Percentiles rank a stretch among this genome's conserved stretches.
Conservation (phyloP, 306 rosid genomes). For the Quercus dentata region DNA sequence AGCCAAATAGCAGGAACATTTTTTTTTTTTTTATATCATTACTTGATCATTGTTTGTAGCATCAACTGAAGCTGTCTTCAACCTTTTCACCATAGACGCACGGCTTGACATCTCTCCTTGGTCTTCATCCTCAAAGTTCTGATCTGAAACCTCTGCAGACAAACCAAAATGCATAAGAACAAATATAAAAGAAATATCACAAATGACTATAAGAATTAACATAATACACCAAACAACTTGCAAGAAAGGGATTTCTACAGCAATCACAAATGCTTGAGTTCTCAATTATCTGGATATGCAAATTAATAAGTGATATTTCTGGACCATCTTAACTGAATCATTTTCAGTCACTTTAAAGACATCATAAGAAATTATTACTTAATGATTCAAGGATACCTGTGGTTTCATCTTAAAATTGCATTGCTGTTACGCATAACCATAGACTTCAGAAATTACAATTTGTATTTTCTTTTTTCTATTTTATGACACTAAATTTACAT, state of each 20-base stretch:
- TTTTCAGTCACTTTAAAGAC: neutral
- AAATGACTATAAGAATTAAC: neutral
- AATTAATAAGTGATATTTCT: neutral
- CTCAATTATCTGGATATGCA: neutral
- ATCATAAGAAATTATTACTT: neutral
- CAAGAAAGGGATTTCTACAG: neutral
- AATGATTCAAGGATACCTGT: neutral
- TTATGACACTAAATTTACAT: neutral
- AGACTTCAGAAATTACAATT: neutral
- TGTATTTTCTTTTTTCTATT: neutral
- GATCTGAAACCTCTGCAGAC: conserved; percentile 63
- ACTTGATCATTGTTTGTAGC: conserved; percentile 49
- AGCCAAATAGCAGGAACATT: neutral
- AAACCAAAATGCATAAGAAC: conserved; percentile 11
- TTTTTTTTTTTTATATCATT: neutral
- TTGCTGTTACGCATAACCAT: neutral
- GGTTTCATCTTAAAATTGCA: neutral
- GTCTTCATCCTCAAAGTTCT: conserved; percentile 64
- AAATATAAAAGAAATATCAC: neutral
- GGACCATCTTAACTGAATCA: neutral
- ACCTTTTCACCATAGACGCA: conserved; percentile 47
- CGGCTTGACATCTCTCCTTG: conserved; percentile 40
- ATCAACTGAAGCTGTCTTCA: conserved; percentile 41
- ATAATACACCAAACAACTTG: neutral
- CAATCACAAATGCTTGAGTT: neutral